Conservation (phyloP, 1,139 yeast genomes). For the Magnusiomyces suaveolens region DNA sequence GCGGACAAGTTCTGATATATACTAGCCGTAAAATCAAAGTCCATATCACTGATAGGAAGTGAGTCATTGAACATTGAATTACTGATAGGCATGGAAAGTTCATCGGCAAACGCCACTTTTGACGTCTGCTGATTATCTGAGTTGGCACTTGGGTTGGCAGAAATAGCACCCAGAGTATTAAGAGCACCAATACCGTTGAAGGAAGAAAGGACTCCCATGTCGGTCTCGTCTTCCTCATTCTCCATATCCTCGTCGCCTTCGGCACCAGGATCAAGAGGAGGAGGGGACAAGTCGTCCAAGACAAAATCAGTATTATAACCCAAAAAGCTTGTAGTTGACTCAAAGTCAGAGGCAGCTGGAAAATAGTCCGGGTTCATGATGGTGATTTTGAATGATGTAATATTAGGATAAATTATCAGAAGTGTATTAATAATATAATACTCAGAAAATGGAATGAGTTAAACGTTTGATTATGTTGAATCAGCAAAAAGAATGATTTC, state of each 20-base stretch:
- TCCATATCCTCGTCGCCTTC: conserved; percentile 7
- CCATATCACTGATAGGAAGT: neutral
- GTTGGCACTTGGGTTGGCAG: neutral
- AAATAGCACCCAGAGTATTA: neutral
- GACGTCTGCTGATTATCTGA: neutral
- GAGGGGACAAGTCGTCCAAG: conserved; percentile 3
- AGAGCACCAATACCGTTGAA: neutral
- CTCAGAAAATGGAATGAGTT: too few species aligned
- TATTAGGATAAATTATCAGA: too few species aligned
- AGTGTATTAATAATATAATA: too few species aligned
- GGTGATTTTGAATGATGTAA: too few species aligned
- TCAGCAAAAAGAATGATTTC: neutral
- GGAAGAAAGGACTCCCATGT: neutral
- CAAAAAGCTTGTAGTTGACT: neutral
- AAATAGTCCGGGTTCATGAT: neutral
- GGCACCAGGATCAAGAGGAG: conserved; percentile 5
- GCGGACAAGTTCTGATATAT: neutral
- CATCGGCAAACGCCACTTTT: conserved; percentile 1
- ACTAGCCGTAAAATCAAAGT: neutral
- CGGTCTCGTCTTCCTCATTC: conserved; percentile 1
- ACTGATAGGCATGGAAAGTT: neutral
- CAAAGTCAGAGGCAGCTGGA: neutral
- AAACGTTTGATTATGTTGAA: too few species aligned
- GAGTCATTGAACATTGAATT: neutral
- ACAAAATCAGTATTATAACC: neutral